Percentiles rank a stretch among this genome's conserved stretches.
These are phyloP conservation scores for Nemania serpens DNA, from an alignment of 2,329 filamentous ascomycete species.

Conservation along the genomic window DNA sequence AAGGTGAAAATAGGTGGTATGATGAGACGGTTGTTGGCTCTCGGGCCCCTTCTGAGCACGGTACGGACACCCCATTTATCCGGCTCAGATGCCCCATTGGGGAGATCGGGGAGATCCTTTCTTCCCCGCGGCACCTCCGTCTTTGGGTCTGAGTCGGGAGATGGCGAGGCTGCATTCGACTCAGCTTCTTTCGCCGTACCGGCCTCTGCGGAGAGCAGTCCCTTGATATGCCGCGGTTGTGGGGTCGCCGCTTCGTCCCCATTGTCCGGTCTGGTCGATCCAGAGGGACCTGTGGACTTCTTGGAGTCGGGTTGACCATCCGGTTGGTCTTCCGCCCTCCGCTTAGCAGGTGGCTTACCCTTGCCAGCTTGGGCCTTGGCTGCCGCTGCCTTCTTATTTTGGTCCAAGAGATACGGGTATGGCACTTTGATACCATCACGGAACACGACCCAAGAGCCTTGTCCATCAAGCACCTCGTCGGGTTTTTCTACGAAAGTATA, in stretches of 20 bases:
- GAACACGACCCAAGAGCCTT: constrained; percentile 37
- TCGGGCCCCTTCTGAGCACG: constrained; percentile 48
- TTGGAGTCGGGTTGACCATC: constrained; percentile 57
- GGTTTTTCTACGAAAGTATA: constrained; percentile 36
- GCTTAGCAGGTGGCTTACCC: constrained; percentile 48
- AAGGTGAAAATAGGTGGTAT: constrained; percentile 55
- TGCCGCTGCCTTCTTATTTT: constrained; percentile 40
- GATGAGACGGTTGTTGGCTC: constrained; percentile 58
- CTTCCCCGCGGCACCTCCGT: constrained; percentile 30
- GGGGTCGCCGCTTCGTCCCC: constrained; percentile 40
- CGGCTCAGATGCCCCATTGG: constrained; percentile 49
- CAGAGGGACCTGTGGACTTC: constrained; percentile 45
- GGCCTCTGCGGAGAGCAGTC: constrained; percentile 44
- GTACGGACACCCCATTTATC: constrained; percentile 59
- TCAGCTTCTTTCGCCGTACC: constrained; percentile 41
- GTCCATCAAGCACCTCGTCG: constrained; percentile 32
- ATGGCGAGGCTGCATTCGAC: constrained; percentile 41
- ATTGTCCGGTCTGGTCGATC: constrained; percentile 34
- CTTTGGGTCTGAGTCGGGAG: constrained; percentile 34
- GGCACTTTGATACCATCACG: constrained; percentile 41
- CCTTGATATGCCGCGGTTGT: constrained; percentile 48
- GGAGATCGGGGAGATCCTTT: constrained; percentile 43
- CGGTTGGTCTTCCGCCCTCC: constrained; percentile 55
- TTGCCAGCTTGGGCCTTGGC: constrained; percentile 42
- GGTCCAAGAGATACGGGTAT: constrained; percentile 41